Conservation (phyloP, 305 asterid genomes). For the Solanum hybrid region DNA sequence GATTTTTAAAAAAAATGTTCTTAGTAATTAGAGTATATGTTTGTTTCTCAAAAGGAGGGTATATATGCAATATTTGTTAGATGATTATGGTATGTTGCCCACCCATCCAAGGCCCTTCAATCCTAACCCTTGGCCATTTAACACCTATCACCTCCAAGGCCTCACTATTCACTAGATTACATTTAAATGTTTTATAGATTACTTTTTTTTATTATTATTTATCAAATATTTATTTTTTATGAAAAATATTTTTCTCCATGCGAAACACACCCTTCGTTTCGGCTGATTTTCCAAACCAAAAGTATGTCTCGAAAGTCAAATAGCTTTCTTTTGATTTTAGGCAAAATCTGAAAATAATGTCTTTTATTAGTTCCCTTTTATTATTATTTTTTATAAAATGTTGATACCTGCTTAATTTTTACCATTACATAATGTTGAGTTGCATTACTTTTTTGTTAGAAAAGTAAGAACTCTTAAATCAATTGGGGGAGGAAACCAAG, state of each 20-base stretch:
- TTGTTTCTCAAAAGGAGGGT: not conserved
- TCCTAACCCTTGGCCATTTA: not conserved
- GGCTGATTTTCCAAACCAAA: not conserved
- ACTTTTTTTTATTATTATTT: no score
- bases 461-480: not conserved
- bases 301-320: not conserved
- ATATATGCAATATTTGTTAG: not conserved
- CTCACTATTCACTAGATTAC: not conserved
- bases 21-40: not conserved
- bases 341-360: not conserved
- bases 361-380: not conserved
- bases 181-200: no score
- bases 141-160: not conserved
- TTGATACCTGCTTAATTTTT: not conserved
- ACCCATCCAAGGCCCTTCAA: no score
- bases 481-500: not conserved
- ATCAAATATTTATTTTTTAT: no score
- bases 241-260: not conserved
- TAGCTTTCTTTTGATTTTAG: not conserved
- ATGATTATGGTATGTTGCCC: no score
- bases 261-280: not conserved
- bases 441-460: not conserved
- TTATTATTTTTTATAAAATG: not conserved
- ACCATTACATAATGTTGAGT: not conserved
- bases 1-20: rapidly evolving